Conservation (phyloP, 768 basidiomycete genomes). For the Pleurotus citrinopileatus region DNA sequence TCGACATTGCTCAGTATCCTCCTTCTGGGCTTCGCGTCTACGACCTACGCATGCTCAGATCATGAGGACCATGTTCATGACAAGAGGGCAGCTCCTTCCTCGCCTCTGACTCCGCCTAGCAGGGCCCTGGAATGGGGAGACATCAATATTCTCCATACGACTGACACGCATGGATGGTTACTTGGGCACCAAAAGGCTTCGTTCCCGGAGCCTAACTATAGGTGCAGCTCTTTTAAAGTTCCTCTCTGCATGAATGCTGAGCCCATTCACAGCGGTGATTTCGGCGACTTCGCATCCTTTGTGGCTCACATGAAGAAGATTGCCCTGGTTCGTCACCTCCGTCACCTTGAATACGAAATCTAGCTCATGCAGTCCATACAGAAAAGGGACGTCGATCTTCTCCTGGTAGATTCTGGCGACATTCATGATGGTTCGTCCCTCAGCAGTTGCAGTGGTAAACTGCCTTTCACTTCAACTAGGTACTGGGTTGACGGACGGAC, state of each 20-base stretch:
- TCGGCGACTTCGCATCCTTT: slow-evolving; percentile 22
- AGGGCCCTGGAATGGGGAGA: slow-evolving; percentile 83
- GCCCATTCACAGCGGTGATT: neutral
- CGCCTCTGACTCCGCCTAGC: slow-evolving; percentile 52
- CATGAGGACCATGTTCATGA: slow-evolving; percentile 24
- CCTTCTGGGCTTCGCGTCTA: slow-evolving; percentile 2
- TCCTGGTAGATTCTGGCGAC: slow-evolving; percentile 79
- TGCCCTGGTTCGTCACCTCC: neutral
- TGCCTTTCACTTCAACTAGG: slow-evolving; percentile 29
- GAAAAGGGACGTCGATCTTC: slow-evolving; percentile 74
- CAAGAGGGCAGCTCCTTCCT: slow-evolving; percentile 37
- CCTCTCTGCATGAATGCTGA: too few species aligned
- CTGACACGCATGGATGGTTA: slow-evolving; percentile 78
- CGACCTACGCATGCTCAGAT: slow-evolving; percentile 20
- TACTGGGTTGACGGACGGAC: slow-evolving; percentile 76
- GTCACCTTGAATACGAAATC: neutral
- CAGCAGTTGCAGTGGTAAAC: neutral
- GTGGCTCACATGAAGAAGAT: slow-evolving; percentile 14
- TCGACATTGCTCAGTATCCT: neutral
- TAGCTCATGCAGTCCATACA: slow-evolving; percentile 19
- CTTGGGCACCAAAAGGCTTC: slow-evolving; percentile 78
- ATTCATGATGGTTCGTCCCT: slow-evolving; percentile 58
- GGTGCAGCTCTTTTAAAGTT: slow-evolving; percentile 32
- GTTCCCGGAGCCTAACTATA: slow-evolving; percentile 77
- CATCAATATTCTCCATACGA: slow-evolving; percentile 84